Percentiles rank a stretch among this genome's conserved stretches.
Conservation (phyloP, 1,139 yeast genomes). For the Zygoascus sp. region DNA sequence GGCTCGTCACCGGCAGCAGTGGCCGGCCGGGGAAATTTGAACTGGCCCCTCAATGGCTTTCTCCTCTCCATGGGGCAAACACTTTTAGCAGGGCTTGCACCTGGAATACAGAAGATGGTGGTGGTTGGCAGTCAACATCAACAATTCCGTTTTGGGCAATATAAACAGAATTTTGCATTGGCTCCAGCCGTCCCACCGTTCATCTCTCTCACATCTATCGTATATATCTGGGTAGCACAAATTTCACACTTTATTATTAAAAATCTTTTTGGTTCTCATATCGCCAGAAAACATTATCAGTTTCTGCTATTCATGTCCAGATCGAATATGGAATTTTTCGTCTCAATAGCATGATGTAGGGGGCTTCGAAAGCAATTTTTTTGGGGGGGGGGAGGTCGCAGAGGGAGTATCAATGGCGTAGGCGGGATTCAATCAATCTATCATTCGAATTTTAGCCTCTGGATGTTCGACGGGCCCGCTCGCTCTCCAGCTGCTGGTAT, state of each 20-base stretch:
- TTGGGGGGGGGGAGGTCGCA: too few species aligned
- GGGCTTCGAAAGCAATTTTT: too few species aligned
- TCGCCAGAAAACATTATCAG: too few species aligned
- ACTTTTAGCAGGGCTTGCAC: too few species aligned
- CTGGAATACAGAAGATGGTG: neutral
- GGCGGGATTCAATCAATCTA: too few species aligned
- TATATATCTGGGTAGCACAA: too few species aligned
- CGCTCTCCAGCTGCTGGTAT: slow-evolving; percentile 72
- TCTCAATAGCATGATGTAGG: too few species aligned
- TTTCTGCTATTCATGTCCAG: too few species aligned
- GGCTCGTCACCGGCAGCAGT: neutral
- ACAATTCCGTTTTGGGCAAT: neutral
- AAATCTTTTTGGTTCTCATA: too few species aligned
- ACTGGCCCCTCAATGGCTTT: neutral
- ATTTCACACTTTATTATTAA: too few species aligned
- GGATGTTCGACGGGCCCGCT: slow-evolving; percentile 57
- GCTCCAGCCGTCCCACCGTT: neutral
- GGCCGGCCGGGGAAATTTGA: neutral
- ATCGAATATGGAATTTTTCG: too few species aligned
- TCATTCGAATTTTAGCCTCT: neutral
- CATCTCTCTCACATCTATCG: neutral
- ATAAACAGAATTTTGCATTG: neutral
- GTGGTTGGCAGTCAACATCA: slow-evolving; percentile 3
- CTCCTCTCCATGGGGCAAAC: slow-evolving; percentile 1
- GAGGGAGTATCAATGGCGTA: too few species aligned